Conservation (phyloP, 345 rosid genomes). For the Pistacia vera region DNA sequence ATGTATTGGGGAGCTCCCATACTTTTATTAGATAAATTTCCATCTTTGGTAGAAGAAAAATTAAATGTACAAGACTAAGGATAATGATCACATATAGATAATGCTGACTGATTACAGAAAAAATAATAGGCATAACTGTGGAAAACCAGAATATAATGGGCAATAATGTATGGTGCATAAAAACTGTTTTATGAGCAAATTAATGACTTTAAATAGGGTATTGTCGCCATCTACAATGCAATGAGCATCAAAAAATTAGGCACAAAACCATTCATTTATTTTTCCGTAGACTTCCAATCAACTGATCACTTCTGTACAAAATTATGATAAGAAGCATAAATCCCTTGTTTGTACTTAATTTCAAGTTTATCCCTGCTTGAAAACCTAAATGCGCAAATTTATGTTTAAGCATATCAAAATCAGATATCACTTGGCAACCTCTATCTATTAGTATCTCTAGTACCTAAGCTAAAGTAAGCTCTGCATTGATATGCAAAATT, state of each 20-base stretch:
- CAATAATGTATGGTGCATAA: neutral
- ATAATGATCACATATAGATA: neutral
- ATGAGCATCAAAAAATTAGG: neutral
- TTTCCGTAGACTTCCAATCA: neutral
- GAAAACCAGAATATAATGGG: neutral
- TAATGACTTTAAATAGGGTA: neutral
- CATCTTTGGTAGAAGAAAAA: neutral
- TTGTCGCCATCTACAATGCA: neutral
- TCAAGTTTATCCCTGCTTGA: neutral
- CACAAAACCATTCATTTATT: neutral
- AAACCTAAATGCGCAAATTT: neutral
- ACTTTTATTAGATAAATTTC: neutral
- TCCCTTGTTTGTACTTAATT: neutral
- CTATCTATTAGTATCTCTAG: neutral
- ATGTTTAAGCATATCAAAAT: neutral
- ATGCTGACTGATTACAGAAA: neutral
- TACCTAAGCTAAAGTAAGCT: neutral
- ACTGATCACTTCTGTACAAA: too few relatives aligned
- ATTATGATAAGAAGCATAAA: neutral
- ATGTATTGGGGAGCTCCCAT: neutral
- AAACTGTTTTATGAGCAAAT: neutral
- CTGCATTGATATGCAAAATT: neutral
- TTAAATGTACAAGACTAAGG: neutral
- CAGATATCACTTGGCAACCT: neutral
- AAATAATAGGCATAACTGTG: neutral